These are phyloP conservation scores for Hypsizygus marmoreus DNA, from an alignment of 768 basidiomycete species.

Conservation along the genomic window DNA sequence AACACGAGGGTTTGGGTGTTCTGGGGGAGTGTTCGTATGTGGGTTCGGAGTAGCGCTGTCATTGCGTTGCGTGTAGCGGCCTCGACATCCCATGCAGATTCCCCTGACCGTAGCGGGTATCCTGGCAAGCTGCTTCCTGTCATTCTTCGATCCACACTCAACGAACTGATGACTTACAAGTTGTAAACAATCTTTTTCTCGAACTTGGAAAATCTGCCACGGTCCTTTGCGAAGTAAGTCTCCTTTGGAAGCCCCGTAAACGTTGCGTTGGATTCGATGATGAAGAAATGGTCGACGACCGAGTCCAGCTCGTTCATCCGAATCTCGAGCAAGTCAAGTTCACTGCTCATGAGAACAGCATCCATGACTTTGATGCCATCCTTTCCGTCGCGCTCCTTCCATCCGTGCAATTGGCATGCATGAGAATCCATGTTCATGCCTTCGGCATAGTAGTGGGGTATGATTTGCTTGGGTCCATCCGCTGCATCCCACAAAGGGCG, in stretches of 20 bases:
- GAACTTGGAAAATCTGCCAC: conserved; percentile 48
- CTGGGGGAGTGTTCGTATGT: conserved; percentile 33
- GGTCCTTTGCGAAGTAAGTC: conserved; percentile 49
- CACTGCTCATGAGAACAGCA: conserved; percentile 63
- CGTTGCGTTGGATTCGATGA: conserved; percentile 62
- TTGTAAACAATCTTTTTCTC: conserved; percentile 54
- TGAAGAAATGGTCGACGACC: conserved; percentile 59
- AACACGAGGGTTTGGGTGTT: conserved; percentile 46
- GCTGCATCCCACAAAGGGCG: conserved; percentile 61
- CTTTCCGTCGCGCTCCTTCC: conserved; percentile 38
- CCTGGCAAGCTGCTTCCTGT: conserved; percentile 53
- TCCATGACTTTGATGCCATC: conserved; percentile 50
- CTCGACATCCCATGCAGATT: conserved; percentile 55
- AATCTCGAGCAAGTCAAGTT: conserved; percentile 64
- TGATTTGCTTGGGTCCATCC: conserved; percentile 46
- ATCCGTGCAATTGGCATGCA: conserved; percentile 56
- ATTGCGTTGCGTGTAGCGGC: conserved; percentile 48
- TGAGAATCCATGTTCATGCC: conserved; percentile 44
- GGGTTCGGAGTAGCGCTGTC: conserved; percentile 44
- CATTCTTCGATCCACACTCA: background rate
- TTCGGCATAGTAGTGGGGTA: conserved; percentile 60
- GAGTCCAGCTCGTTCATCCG: conserved; percentile 60
- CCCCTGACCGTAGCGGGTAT: conserved; percentile 38
- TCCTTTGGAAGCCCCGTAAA: conserved; percentile 63
- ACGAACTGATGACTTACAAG: conserved; percentile 32